A percentile compares a stretch with the other conserved stretches of the same genome.
Evolutionary conservation across 2,329 filamentous ascomycete genomes (phyloP).

Genomic region (Neocucurbitaria cava): DNA sequence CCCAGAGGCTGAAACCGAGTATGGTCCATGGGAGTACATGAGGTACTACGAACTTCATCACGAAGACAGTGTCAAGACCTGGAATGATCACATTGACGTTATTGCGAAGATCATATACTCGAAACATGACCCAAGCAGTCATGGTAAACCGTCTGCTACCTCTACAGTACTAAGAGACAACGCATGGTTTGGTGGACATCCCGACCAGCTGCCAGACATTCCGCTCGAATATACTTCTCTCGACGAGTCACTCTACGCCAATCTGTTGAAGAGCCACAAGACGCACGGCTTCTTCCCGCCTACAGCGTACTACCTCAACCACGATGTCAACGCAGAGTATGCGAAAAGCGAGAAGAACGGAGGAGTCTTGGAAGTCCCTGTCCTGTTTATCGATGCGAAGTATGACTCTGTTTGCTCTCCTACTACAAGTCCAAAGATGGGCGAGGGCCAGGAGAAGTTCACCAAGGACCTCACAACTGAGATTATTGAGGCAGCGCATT

Average conservation of each 20-base stretch:
- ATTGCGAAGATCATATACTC: slow-evolving; percentile 33
- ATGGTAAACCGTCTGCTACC: slow-evolving; percentile 34
- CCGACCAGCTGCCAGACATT: slow-evolving; percentile 37
- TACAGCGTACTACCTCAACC: slow-evolving; percentile 54
- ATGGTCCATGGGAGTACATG: slow-evolving; percentile 48
- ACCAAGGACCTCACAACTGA: slow-evolving; percentile 52
- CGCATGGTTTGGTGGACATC: slow-evolving; percentile 42
- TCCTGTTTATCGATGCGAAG: slow-evolving; percentile 50
- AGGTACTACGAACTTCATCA: slow-evolving; percentile 38
- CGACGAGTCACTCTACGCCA: slow-evolving; percentile 37
- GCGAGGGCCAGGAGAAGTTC: slow-evolving; percentile 43
- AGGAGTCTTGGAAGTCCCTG: slow-evolving; percentile 43
- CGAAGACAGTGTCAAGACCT: slow-evolving; percentile 20
- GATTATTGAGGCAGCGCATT: slow-evolving; percentile 50
- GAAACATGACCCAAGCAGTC: slow-evolving; percentile 26
- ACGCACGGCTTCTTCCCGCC: slow-evolving; percentile 51
- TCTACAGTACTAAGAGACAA: slow-evolving; percentile 27
- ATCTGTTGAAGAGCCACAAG: slow-evolving; percentile 46
- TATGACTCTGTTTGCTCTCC: slow-evolving; percentile 49
- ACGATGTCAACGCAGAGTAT: slow-evolving; percentile 52
- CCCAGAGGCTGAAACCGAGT: slow-evolving; percentile 52
- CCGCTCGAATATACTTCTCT: slow-evolving; percentile 35
- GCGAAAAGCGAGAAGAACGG: slow-evolving; percentile 48
- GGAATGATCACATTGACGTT: slow-evolving; percentile 30
- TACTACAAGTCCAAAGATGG: slow-evolving; percentile 39